A percentile compares a stretch with the other conserved stretches of the same genome.
Evolutionary conservation across 306 rosid species (phyloP).

Genomic region (Morella rubra): DNA sequence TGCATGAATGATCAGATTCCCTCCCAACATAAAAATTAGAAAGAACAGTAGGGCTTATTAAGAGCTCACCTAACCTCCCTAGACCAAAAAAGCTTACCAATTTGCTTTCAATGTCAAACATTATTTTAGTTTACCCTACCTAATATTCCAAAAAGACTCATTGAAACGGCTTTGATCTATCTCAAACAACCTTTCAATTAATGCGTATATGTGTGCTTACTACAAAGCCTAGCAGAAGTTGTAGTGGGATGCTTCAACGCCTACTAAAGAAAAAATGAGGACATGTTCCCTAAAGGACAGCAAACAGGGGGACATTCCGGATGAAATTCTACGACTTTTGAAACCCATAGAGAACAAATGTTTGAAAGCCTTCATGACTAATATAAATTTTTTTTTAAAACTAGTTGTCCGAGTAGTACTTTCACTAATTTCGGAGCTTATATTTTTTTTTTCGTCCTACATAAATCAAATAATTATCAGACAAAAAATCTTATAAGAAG

Average conservation of each 20-base stretch:
- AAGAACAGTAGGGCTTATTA: background rate
- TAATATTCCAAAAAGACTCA: constrained; percentile 4
- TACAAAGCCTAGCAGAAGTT: background rate
- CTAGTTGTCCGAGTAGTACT: no score
- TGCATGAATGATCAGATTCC: background rate
- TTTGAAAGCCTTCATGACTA: background rate
- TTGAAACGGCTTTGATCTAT: constrained; percentile 5
- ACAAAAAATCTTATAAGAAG: no score
- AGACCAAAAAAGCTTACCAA: constrained; percentile 9
- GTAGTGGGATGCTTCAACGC: constrained; percentile 11
- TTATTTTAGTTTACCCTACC: constrained; percentile 17
- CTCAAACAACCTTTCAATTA: constrained; percentile 2
- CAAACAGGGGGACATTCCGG: constrained; percentile 30
- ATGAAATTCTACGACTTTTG: constrained; percentile 18
- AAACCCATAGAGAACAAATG: constrained; percentile 19
- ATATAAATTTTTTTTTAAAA: background rate
- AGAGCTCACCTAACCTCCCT: constrained; percentile 21
- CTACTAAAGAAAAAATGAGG: constrained; percentile 16
- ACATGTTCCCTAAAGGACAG: constrained; percentile 36
- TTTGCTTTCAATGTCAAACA: constrained; percentile 28
- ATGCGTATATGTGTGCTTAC: constrained; percentile 10
- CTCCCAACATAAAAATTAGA: background rate
- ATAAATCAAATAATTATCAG: no score
- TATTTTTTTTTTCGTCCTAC: no score
- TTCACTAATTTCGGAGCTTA: no score